phyloP scores from a whole-genome alignment of 2,329 filamentous ascomycete species.

The Hypoxylon sp. region DNA sequence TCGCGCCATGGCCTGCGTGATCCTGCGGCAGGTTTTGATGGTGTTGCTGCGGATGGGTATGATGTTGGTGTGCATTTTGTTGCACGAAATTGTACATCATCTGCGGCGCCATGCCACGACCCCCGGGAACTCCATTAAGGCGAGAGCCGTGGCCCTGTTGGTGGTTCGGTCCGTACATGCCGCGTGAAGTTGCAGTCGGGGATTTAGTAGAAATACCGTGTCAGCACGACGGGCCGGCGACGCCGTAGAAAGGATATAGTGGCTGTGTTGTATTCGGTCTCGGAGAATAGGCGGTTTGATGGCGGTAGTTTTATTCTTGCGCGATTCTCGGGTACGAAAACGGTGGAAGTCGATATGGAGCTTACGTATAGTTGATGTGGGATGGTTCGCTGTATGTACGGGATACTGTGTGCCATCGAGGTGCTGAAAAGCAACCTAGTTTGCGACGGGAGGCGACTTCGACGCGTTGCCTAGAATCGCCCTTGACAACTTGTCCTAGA shows the following conservation, averaged over 20 bases:
- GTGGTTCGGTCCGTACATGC: conserved; percentile 80
- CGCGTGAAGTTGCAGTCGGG: conserved; percentile 52
- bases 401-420: conserved; percentile 78
- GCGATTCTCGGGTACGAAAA: conserved; percentile 50
- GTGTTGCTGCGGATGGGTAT: conserved; percentile 70
- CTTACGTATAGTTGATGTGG: conserved; percentile 69
- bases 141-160: conserved; percentile 80
- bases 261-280: conserved; percentile 37
- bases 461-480: conserved; percentile 34
- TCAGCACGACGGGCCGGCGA: background rate
- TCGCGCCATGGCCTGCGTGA: conserved; percentile 65
- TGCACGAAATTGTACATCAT: conserved; percentile 73
- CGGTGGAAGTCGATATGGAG: conserved; percentile 60
- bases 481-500: conserved; percentile 50
- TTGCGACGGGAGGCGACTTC: conserved; percentile 30
- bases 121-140: conserved; percentile 76
- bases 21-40: conserved; percentile 71
- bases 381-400: conserved; percentile 69
- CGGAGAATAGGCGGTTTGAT: conserved; percentile 21
- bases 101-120: conserved; percentile 65
- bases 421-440: conserved; percentile 45
- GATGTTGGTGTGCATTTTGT: conserved; percentile 64
- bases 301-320: conserved; percentile 23
- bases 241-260: background rate
- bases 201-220: conserved; percentile 7